These are phyloP conservation scores for Purshia tridentata DNA, from an alignment of 306 rosid genomes.

Conservation along the genomic window DNA sequence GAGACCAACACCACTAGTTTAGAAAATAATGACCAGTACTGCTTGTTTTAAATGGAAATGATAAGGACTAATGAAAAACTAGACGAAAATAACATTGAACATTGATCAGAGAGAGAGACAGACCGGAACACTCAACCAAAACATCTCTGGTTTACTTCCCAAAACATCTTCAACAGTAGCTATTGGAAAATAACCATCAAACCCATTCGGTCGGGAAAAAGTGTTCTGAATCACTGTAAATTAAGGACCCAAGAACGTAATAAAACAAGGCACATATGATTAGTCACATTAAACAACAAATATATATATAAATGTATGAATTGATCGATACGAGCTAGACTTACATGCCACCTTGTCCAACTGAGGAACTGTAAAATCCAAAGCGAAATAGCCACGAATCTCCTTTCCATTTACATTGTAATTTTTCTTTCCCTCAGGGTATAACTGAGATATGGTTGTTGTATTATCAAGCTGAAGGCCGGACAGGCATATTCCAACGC, in stretches of 20 bases:
- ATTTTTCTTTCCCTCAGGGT: conserved; percentile 35
- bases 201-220: conserved; percentile 50
- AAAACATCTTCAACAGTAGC: conserved; percentile 43
- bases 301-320: neutral
- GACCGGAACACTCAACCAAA: conserved; percentile 85
- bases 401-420: conserved; percentile 54
- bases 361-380: conserved; percentile 44
- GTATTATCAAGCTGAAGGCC: conserved; percentile 56
- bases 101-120: conserved; percentile 18
- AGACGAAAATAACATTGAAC: neutral
- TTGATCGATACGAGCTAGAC: conserved; percentile 12
- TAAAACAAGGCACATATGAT: conserved; percentile 10
- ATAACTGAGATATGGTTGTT: conserved; percentile 43
- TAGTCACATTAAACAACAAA: neutral
- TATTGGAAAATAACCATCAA: conserved; percentile 43
- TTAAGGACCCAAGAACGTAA: neutral
- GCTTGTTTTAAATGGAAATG: too few relatives aligned
- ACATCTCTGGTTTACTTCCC: conserved; percentile 10
- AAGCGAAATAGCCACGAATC: conserved; percentile 57
- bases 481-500: conserved; percentile 57
- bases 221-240: conserved; percentile 60
- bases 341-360: conserved; percentile 41
- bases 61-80: neutral
- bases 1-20: neutral
- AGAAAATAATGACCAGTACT: neutral